A percentile compares a stretch with the other conserved stretches of the same genome.
Evolutionary conservation across 306 rosid species (phyloP).

Genomic region (Lathyrus aphaca): DNA sequence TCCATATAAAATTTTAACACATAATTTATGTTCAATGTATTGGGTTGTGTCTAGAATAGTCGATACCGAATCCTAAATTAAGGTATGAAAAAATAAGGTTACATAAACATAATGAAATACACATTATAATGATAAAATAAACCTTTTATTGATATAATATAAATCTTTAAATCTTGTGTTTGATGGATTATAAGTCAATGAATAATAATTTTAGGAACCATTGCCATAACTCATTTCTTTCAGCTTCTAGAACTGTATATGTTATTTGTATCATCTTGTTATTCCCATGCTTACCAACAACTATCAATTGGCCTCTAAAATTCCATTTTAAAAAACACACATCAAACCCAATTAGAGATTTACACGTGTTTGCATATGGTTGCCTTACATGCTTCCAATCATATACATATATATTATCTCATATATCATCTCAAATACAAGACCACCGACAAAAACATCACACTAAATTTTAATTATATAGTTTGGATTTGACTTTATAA

Average conservation of each 20-base stretch:
- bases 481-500: neutral
- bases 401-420: no score
- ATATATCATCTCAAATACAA: neutral
- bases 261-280: neutral
- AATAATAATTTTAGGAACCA: neutral
- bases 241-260: neutral
- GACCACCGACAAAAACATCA: neutral
- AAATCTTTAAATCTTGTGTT: neutral
- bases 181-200: neutral
- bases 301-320: neutral
- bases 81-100: no score
- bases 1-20: no score
- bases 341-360: neutral
- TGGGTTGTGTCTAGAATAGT: no score
- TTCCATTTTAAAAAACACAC: neutral
- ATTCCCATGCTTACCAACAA: neutral
- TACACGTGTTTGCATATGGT: neutral
- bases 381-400: neutral
- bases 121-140: no score
- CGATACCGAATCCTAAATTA: no score
- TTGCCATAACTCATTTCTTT: neutral
- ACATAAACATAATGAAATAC: no score
- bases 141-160: neutral
- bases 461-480: neutral
- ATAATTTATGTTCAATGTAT: no score